Conservation (phyloP, 176 grass and related monocot genomes). For the Phoenix dactylifera region DNA sequence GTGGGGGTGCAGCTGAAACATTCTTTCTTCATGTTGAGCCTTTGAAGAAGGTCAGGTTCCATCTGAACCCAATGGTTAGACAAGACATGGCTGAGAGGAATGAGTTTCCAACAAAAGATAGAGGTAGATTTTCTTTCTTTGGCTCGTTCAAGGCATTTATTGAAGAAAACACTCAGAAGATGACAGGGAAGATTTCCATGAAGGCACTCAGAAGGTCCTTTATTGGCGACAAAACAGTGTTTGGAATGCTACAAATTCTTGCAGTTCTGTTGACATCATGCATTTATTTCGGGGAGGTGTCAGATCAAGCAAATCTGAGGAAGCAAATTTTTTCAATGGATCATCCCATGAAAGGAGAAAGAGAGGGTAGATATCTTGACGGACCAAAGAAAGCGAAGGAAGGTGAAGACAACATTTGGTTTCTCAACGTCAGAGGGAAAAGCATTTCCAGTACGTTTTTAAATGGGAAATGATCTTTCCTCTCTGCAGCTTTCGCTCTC, state of each 20-base stretch:
- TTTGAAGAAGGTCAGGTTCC: constrained; percentile 52
- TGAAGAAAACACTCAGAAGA: constrained; percentile 8
- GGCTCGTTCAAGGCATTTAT: no score
- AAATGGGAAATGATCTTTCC: constrained; percentile 55
- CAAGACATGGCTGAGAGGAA: constrained; percentile 32
- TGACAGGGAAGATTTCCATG: constrained; percentile 18
- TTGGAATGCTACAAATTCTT: constrained; percentile 39
- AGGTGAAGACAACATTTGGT: constrained; percentile 24
- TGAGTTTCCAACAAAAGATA: constrained; percentile 11
- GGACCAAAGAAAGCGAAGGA: constrained; percentile 17
- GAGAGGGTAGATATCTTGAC: background rate
- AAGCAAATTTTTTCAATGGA: constrained; percentile 25
- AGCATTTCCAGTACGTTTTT: constrained; percentile 75
- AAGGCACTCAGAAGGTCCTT: constrained; percentile 29
- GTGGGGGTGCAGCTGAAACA: constrained; percentile 38
- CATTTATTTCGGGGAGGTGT: background rate
- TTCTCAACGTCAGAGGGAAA: constrained; percentile 34
- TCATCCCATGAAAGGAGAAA: constrained; percentile 15
- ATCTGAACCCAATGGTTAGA: constrained; percentile 40
- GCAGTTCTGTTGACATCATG: constrained; percentile 43
- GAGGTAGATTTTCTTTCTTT: no score
- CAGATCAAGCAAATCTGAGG: constrained; percentile 2
- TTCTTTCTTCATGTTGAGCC: constrained; percentile 59
- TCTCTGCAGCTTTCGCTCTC: constrained; percentile 32
- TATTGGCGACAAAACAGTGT: constrained; percentile 21